phyloP scores from a whole-genome alignment of 345 rosid genomes.

The Bruguiera sexangula region DNA sequence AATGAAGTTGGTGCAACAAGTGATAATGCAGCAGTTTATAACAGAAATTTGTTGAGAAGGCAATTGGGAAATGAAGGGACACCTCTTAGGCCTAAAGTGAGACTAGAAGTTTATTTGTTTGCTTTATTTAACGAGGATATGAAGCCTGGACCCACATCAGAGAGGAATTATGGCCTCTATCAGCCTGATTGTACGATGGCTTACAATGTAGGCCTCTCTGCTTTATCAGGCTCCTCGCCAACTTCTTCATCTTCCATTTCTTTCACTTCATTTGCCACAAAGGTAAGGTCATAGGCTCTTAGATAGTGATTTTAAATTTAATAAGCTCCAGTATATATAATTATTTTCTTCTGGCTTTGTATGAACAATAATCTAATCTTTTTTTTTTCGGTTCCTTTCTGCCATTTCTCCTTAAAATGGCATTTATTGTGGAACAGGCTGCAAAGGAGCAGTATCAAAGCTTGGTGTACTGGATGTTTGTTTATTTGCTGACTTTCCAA shows the following conservation, averaged over 20 bases:
- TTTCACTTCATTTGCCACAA: slow-evolving; percentile 68
- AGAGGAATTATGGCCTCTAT: slow-evolving; percentile 76
- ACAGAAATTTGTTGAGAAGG: slow-evolving; percentile 57
- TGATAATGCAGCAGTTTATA: slow-evolving; percentile 61
- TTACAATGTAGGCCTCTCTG: slow-evolving; percentile 75
- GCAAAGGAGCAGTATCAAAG: slow-evolving; percentile 51
- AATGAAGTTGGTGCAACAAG: slow-evolving; percentile 60
- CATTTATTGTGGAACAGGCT: slow-evolving; percentile 51
- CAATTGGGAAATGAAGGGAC: slow-evolving; percentile 72
- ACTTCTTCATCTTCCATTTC: slow-evolving; percentile 59
- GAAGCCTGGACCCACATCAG: slow-evolving; percentile 87
- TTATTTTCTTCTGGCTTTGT: background rate
- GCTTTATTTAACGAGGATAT: slow-evolving; percentile 78
- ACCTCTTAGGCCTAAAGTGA: slow-evolving; percentile 53
- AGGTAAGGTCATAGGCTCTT: slow-evolving; percentile 48
- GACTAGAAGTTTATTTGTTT: slow-evolving; percentile 68
- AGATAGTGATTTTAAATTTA: background rate
- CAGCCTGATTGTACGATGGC: slow-evolving; percentile 73
- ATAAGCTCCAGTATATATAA: background rate
- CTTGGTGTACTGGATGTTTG: slow-evolving; percentile 58
- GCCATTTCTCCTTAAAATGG: slow-evolving; percentile 28
- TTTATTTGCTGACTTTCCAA: slow-evolving; percentile 59
- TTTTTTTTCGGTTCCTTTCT: slow-evolving; percentile 2
- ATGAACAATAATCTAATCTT: background rate
- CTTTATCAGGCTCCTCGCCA: slow-evolving; percentile 40